Conservation (phyloP, 805 yeast species). For the Wickerhamomyces subpelliculosus region DNA sequence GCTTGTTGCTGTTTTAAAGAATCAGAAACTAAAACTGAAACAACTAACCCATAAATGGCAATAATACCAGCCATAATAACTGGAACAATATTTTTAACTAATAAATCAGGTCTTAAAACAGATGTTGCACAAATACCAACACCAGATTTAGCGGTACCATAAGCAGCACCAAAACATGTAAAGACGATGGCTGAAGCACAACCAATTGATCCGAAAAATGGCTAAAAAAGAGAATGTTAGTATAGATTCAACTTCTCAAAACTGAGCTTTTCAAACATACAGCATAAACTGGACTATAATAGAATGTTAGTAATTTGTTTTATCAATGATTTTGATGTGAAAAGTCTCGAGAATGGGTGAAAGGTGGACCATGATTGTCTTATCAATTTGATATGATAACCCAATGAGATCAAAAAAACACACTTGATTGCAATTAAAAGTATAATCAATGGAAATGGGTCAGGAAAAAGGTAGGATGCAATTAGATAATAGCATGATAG, state of each 20-base stretch:
- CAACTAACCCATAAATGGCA: slow-evolving; percentile 97
- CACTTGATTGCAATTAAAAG: no score
- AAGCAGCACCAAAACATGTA: slow-evolving; percentile 98
- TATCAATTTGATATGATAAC: no score
- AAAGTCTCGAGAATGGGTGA: no score
- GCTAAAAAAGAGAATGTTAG: slow-evolving; percentile 42
- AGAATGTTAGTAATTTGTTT: background rate
- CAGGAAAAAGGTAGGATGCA: no score
- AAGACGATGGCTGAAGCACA: slow-evolving; percentile 99
- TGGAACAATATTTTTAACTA: slow-evolving; percentile 91
- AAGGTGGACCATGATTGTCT: no score
- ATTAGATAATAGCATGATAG: no score
- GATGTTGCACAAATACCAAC: slow-evolving; percentile 99
- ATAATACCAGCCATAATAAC: slow-evolving; percentile 99
- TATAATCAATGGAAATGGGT: no score
- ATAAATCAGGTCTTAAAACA: slow-evolving; percentile 93
- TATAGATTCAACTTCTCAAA: slow-evolving; percentile 3
- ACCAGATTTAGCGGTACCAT: slow-evolving; percentile 99
- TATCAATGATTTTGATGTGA: no score
- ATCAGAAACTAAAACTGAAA: slow-evolving; percentile 88
- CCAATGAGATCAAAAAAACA: no score
- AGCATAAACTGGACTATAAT: slow-evolving; percentile 60
- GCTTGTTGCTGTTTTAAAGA: slow-evolving; percentile 88
- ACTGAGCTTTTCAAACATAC: slow-evolving; percentile 29
- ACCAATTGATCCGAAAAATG: slow-evolving; percentile 99